Conservation (phyloP, 768 basidiomycete species). For the Rhodocollybia butyracea region DNA sequence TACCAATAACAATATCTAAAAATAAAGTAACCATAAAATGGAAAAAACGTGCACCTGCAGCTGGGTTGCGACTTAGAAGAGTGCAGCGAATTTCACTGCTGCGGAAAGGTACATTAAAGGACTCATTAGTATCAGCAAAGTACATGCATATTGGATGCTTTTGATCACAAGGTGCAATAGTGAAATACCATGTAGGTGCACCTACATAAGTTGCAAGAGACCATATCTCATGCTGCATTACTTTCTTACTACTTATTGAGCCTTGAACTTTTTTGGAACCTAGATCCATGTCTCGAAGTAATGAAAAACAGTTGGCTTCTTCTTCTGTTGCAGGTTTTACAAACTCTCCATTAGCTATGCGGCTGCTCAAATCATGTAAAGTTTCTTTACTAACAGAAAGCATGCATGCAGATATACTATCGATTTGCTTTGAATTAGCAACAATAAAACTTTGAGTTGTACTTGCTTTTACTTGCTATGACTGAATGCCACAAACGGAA, state of each 20-base stretch:
- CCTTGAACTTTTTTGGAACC: constrained; percentile 18
- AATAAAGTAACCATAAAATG: constrained; percentile 16
- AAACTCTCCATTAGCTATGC: constrained; percentile 11
- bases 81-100: not conserved
- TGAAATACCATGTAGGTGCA: too few relatives aligned
- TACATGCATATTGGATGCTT: too few relatives aligned
- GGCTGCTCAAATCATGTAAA: constrained; percentile 4
- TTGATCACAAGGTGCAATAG: too few relatives aligned
- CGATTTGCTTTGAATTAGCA: too few relatives aligned
- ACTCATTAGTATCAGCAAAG: constrained; percentile 11
- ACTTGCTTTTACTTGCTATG: too few relatives aligned
- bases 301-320: constrained; percentile 21
- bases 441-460: too few relatives aligned
- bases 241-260: constrained; percentile 23
- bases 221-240: constrained; percentile 26
- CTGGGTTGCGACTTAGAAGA: constrained; percentile 12
- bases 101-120: constrained; percentile 12
- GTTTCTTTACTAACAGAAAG: too few relatives aligned
- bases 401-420: too few relatives aligned
- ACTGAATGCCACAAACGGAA: too few relatives aligned
- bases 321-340: constrained; percentile 14
- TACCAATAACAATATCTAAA: constrained; percentile 12
- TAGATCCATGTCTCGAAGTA: constrained; percentile 24
- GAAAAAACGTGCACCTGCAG: constrained; percentile 17
- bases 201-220: too few relatives aligned